Evolutionary conservation across 352 stramenopile species (phyloP).

Genomic region (Pythium apleroticum): DNA sequence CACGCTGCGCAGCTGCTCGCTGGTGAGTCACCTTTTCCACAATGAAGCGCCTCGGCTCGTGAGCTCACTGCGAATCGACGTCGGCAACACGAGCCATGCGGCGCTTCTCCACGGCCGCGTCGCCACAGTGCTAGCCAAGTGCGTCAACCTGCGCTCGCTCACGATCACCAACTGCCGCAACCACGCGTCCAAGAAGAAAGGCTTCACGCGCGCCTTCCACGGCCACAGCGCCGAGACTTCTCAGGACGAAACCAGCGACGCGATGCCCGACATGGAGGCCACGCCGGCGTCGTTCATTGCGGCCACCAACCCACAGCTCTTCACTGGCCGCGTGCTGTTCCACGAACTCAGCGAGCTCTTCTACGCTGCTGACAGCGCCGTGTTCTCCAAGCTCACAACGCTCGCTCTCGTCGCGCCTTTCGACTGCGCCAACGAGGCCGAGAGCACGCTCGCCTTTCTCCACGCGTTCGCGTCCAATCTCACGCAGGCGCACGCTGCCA

Average conservation of each 20-base stretch:
- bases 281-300: slow-evolving; percentile 13
- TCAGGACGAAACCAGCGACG: neutral
- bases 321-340: slow-evolving; percentile 43
- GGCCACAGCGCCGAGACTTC: neutral
- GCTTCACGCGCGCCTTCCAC: slow-evolving; percentile 28
- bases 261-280: neutral
- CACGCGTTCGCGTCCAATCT: slow-evolving; percentile 28
- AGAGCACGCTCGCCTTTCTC: slow-evolving; percentile 40
- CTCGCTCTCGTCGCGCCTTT: slow-evolving; percentile 56
- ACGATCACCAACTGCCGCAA: slow-evolving; percentile 53
- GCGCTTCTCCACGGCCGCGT: slow-evolving; percentile 22
- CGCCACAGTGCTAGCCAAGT: slow-evolving; percentile 33
- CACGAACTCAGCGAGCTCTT: slow-evolving; percentile 34
- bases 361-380: slow-evolving; percentile 14
- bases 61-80: slow-evolving; percentile 44
- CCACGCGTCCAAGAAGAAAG: slow-evolving; percentile 32
- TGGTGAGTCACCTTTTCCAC: slow-evolving; percentile 54
- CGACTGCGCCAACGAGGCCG: slow-evolving; percentile 60
- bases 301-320: slow-evolving; percentile 26
- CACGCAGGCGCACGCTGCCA: neutral
- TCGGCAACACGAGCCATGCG: slow-evolving; percentile 4
- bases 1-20: slow-evolving; percentile 35
- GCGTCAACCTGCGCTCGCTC: slow-evolving; percentile 43
- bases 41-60: slow-evolving; percentile 48
- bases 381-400: slow-evolving; percentile 40